Base-by-base conservation (phyloP, 2,329 filamentous ascomycete genomes). In the Talaromyces sp. region DNA sequence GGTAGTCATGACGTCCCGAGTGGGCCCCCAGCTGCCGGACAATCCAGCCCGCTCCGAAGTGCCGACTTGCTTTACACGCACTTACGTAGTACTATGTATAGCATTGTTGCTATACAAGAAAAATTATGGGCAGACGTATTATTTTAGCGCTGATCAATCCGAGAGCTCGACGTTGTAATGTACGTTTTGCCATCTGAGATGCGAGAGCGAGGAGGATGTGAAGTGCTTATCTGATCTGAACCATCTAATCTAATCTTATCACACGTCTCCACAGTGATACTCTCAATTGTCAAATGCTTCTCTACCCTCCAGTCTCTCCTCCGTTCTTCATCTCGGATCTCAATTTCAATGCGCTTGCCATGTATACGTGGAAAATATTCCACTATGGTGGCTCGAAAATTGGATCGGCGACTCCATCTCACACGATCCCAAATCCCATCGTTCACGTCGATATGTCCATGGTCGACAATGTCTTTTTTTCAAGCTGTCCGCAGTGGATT, bases 1-100 rank as follows among this genome's bases (percentile, higher is more conserved):
- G 3, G 35, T 52, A 52, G 60, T 62, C 60, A 62, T 62, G 60
- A 62, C 60, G 60, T 62, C 48, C 45, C 22, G 8, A 14, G 31
- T 50, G 22, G 27, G 19, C 27, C 45, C 14, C 13, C 22, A 50
- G 6, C 47, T 22, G 48, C 48, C 31, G 48, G 14, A 54, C 48
- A 31, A 6, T 47, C 43, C 11, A 13, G 19, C 43, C 19, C 9
- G 13, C 41, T 14, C 37, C 7, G 27, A 19, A 31, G 2, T 8
- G 13, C 48, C 31, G 8, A 7, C 14, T 33, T 52, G 16, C 31
- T 6, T 7, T 6, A 31, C 27, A 31, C 27, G 6, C 27, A 31
- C 27, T 31, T 31, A 31, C 27, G 3, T 31, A 31, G 27, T 31
- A 31, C 22, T 22, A 2, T 22, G 22, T 31, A 31, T 31, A 31